Conservation (phyloP, 495 filamentous ascomycete genomes). For the Aspergillus homomorphus region DNA sequence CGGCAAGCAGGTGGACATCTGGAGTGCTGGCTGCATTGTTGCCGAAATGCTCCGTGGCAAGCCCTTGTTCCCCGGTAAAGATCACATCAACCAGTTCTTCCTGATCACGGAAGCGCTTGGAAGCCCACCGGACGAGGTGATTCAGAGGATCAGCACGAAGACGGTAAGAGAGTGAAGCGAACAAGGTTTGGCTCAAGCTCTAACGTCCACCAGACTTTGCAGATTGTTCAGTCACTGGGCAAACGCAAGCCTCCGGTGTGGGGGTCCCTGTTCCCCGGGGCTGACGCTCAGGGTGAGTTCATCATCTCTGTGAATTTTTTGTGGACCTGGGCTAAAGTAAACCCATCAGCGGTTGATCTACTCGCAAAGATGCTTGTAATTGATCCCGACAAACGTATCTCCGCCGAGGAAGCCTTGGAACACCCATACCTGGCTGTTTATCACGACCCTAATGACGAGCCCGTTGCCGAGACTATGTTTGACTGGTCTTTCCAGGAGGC, state of each 20-base stretch:
- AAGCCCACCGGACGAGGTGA: conserved; percentile 95
- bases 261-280: conserved; percentile 86
- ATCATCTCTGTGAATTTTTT: not conserved
- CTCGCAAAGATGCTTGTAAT: conserved; percentile 97
- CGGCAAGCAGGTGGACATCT: conserved; percentile 97
- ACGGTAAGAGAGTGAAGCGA: conserved; percentile 59
- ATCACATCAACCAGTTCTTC: conserved; percentile 98
- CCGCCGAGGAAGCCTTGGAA: conserved; percentile 74
- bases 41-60: conserved; percentile 98
- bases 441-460: conserved; percentile 95
- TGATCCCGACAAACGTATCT: conserved; percentile 86
- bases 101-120: conserved; percentile 97
- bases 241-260: conserved; percentile 85
- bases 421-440: conserved; percentile 94
- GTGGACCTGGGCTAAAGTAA: not conserved
- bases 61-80: conserved; percentile 96
- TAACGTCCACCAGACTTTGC: conserved; percentile 63
- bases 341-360: conserved; percentile 72
- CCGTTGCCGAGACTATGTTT: conserved; percentile 90
- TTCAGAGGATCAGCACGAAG: conserved; percentile 94
- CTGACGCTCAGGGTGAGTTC: conserved; percentile 73
- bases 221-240: conserved; percentile 92
- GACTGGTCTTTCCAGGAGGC: conserved; percentile 99
- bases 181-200: not conserved
- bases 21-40: conserved; percentile 98